phyloP scores from a whole-genome alignment of 2,329 filamentous ascomycete species.

The Malbranchea zuffiana region DNA sequence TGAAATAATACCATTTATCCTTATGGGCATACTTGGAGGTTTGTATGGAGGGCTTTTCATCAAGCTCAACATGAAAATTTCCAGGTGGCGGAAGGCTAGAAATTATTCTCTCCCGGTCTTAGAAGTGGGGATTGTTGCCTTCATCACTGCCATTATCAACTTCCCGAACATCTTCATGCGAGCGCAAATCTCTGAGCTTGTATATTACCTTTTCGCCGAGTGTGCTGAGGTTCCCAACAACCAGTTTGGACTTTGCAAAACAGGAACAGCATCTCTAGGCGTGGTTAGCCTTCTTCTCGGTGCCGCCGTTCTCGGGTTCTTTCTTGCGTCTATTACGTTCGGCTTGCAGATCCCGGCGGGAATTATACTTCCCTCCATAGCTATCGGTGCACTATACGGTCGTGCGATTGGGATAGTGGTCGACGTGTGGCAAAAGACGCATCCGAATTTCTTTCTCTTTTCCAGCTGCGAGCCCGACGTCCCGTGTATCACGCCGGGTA shows the following conservation, averaged over 20 bases:
- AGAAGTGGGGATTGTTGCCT: conserved; percentile 69
- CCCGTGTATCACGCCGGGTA: conserved; percentile 82
- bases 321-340: conserved; percentile 79
- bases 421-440: conserved; percentile 72
- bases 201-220: conserved; percentile 84
- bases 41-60: conserved; percentile 92
- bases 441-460: conserved; percentile 69
- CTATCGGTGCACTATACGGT: conserved; percentile 82
- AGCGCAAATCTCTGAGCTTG: conserved; percentile 79
- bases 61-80: conserved; percentile 80
- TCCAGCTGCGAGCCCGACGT: conserved; percentile 71
- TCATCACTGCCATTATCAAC: conserved; percentile 79
- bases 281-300: conserved; percentile 75
- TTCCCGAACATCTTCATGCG: conserved; percentile 96
- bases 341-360: conserved; percentile 89
- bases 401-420: conserved; percentile 81
- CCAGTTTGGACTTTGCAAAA: conserved; percentile 81
- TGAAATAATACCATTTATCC: conserved; percentile 75
- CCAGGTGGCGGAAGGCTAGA: conserved; percentile 62
- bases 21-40: conserved; percentile 83
- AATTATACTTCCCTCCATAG: conserved; percentile 92
- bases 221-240: conserved; percentile 75
- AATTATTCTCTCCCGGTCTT: conserved; percentile 62
- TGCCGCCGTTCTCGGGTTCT: conserved; percentile 71
- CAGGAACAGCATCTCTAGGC: conserved; percentile 66